Base-by-base conservation (phyloP, 2,329 filamentous ascomycete species). In the Ophiognomonia clavigignenti-juglandacearum region DNA sequence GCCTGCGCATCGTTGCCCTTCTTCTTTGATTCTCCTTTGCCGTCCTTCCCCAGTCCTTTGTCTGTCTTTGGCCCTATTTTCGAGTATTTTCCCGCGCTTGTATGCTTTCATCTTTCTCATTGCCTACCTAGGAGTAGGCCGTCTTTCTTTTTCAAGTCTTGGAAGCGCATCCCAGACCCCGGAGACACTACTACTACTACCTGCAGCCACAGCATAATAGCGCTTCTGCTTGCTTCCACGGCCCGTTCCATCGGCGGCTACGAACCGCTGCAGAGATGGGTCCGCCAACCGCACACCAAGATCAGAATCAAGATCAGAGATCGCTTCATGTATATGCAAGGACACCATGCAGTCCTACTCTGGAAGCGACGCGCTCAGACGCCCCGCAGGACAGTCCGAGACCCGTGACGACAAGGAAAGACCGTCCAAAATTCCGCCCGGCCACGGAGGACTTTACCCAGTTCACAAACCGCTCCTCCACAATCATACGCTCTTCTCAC, bases 181-280 rank as follows among this genome's bases (percentile, higher is more conserved):
- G 32, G 42, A 48, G 13, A 40, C 11, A 18, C 29, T 9, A 18
- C 24, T 10, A 38, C 43, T 27, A 43, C 14, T 20, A 19, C 24
- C 22, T 22, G 31, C n/a, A 24, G 29, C 14, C 24, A 22, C 20
- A 34, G 7, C 19, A 8, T 19, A 20, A n/a, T n/a, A n/a, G n/a
- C 10, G 6, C 6, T 26, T 10, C 24, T 10, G 10, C 24, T 26
- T 26, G 24, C 24, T 19, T 24, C 16, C 18, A 23, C 45, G 34
- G 45, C 22, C 34, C 35, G 42, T 52, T 40, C 29, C 35, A 49
- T 41, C 34, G 46, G 50, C 50, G 50, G 46, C 43, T 52, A 52
- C 46, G 46, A 52, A 36, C 38, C 46, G 43, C 50, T 31, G 23
- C 39, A 29, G n/a, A 37, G 18, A 47, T 50, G 48, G 50, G 45